A percentile compares a stretch with the other conserved stretches of the same genome.
phyloP scores from a whole-genome alignment of 345 rosid genomes.

The Dipteronia dyeriana region DNA sequence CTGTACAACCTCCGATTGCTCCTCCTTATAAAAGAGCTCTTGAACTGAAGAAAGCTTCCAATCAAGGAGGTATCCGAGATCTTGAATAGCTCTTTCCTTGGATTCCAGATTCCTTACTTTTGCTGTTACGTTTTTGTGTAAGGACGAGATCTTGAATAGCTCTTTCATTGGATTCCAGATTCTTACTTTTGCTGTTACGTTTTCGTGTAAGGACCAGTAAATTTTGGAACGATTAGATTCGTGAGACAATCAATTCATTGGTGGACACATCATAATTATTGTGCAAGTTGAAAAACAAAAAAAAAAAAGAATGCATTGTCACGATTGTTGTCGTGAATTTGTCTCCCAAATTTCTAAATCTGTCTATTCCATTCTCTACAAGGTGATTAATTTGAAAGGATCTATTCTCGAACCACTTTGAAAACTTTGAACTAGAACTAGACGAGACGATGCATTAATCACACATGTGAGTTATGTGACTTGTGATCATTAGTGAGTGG shows the following conservation, averaged over 20 bases:
- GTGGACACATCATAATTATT: slow-evolving; percentile 11
- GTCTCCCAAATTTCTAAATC: slow-evolving; percentile 5
- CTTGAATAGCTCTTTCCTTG: slow-evolving; percentile 44
- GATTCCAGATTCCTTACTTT: slow-evolving; percentile 39
- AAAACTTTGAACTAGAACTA: neutral
- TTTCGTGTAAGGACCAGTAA: slow-evolving; percentile 18
- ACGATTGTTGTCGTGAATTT: slow-evolving; percentile 11
- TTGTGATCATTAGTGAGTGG: neutral
- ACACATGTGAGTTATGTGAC: neutral
- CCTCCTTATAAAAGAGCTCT: slow-evolving; percentile 92
- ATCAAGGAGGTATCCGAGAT: slow-evolving; percentile 55
- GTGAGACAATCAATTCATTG: slow-evolving; percentile 4
- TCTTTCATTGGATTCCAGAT: slow-evolving; percentile 55
- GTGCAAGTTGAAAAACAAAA: neutral
- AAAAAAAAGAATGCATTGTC: neutral
- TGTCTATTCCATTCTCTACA: neutral
- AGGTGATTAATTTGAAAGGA: neutral
- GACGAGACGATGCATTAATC: neutral
- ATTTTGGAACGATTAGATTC: slow-evolving; percentile 19
- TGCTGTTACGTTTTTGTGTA: neutral
- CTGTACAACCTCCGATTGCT: slow-evolving; percentile 90
- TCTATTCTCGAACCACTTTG: neutral
- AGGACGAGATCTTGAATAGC: too few relatives aligned
- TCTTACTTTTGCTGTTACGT: neutral
- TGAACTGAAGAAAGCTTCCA: slow-evolving; percentile 86